These are phyloP conservation scores for Cardamine resedifolia DNA, from an alignment of 345 rosid species.

Conservation along the genomic window DNA sequence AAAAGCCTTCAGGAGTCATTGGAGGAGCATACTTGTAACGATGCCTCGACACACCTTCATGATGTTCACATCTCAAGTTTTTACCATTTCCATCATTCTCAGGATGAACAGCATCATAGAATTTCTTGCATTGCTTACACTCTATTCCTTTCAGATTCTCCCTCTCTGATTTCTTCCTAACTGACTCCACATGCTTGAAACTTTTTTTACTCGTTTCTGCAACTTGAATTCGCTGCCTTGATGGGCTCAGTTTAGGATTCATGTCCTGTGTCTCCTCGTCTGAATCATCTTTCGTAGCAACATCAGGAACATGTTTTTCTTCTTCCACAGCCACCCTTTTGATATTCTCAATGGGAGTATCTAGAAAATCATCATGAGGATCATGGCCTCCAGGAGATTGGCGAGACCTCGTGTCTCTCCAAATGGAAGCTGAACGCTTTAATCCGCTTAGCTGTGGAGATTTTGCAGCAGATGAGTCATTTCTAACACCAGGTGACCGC, in stretches of 20 bases:
- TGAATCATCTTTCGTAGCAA: conserved; percentile 38
- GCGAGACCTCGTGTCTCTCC: conserved; percentile 77
- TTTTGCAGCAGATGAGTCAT: conserved; percentile 41
- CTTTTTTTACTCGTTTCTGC: conserved; percentile 44
- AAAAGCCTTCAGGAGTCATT: conserved; percentile 90
- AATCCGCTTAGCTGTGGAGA: conserved; percentile 45
- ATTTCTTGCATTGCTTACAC: conserved; percentile 95
- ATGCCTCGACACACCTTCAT: conserved; percentile 91
- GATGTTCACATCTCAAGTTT: conserved; percentile 77
- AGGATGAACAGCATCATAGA: conserved; percentile 88
- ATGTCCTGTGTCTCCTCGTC: conserved; percentile 79
- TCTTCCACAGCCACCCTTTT: conserved; percentile 48
- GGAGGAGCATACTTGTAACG: conserved; percentile 81
- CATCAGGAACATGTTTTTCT: conserved; percentile 32
- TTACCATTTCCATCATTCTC: conserved; percentile 39
- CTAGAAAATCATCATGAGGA: conserved; percentile 89
- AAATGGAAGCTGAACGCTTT: conserved; percentile 66
- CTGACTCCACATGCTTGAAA: conserved; percentile 76
- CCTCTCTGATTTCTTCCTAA: conserved; percentile 75
- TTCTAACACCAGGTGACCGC: conserved; percentile 25
- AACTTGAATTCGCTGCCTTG: conserved; percentile 42
- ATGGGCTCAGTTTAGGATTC: conserved; percentile 46
- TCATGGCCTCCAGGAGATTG: conserved; percentile 57
- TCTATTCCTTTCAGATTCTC: conserved; percentile 69
- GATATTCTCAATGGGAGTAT: conserved; percentile 70